Evolutionary conservation across 2,329 filamentous ascomycete genomes (phyloP), one percentile per base, ranked within the genome.

Genomic region (Hypomyces perniciosus): DNA sequence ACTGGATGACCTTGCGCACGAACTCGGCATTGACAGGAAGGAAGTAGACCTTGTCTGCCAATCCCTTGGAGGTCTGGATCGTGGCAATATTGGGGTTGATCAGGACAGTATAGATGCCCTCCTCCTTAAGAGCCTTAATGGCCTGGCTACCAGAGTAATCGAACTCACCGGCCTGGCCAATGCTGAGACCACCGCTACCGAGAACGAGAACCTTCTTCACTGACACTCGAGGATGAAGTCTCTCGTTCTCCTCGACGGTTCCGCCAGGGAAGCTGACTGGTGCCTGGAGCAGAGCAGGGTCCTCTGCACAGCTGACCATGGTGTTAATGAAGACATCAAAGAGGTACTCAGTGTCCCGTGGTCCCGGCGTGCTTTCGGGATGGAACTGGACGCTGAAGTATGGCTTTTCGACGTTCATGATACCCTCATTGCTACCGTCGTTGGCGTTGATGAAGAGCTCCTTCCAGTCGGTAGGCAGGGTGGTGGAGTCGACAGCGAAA

Each of bases 371-470:
- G 75, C 91, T 96, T 72, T 99, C 93, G 0, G 93, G 93, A 66
- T 99, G 93, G 74, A 99, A 99, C 68, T 99, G 93, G n/a, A 97
- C 93, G 76, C 90, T 96, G 78, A 99, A 99, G 74, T 92, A 95
- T 46, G 93, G 93, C 64, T 85, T 87, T 68, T 76, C 81, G 44
- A 80, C 74, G 68, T 97, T 90, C 70, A 91, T 86, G 65, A 99
- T 96, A 72, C 93, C 93, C 75, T 99, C 93, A 70, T 99, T 99
- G 72, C 89, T 96, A 61, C 89, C 88, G 62, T 99, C 93, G 69
- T 99, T 99, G 70, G 93, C 92, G 65, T 99, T 99, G 64, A 97
- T 87, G 60, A 97, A 99, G 8, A 97, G 81, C 72, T 97, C 93
- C 61, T 86, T 82, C 93, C 93, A 99, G 54, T 84, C 88, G 10